Base-by-base conservation (phyloP, 148 eudicot genomes). In the Rhododendron kiyosumense region DNA sequence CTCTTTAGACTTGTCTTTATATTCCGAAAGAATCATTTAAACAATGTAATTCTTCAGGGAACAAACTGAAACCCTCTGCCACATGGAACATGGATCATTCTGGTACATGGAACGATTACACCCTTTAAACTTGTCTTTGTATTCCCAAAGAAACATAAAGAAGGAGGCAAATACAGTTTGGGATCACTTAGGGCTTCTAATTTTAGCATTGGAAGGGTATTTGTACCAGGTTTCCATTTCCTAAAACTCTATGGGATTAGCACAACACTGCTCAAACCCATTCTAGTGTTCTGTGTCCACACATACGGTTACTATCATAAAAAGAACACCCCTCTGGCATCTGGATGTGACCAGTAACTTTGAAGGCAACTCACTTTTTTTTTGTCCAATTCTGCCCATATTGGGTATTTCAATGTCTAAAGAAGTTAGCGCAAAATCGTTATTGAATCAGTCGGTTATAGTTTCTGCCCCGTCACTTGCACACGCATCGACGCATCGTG, bases 121-220 rank as follows among this genome's bases (percentile, higher is more conserved):
- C 67, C n/a, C 67, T 59, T 59, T 59, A 59, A 41, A 41, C 45
- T 41, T 41, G 63, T 20, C 4, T 57, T 57, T 18, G 7, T 57
- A 57, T 57, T 57, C 63, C 98, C 74, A 92, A 95, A 0, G 97
- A 94, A 59, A 89, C 83, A 81, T 93, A 94, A 79, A 93, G 85
- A 9, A 86, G 90, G 61, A 57, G 67, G n/a, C 26, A 65, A 65
- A 65, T 65, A 65, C 32, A 65, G 30, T n/a, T 65, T 65, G 73
- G 73, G 30, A 65, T 65, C 73, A 26, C 73, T 65, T 26, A 9
- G 73, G 32, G 73, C 26, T 9, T 11, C 3, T 63, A 63, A 63
- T 20, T 65, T 65, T 65, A 65, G 73, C 73, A 65, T 65, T 65
- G 26, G 4, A 13, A 26, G 73, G 32, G 32, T 15, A 9, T 24